phyloP scores from a whole-genome alignment of 2,329 filamentous ascomycete genomes.

The Pestalotiopsis sp. region DNA sequence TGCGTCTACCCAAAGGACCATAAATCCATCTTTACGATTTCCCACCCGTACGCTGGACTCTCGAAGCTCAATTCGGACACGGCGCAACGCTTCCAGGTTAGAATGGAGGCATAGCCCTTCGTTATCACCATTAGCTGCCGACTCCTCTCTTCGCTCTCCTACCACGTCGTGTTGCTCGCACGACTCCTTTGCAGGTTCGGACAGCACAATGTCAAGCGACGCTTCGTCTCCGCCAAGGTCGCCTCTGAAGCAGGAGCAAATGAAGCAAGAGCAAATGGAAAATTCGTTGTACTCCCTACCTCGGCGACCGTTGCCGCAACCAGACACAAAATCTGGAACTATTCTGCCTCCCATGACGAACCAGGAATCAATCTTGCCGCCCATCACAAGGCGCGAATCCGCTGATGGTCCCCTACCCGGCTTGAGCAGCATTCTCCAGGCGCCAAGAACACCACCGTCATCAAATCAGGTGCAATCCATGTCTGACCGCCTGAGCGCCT shows the following conservation, averaged over 20 bases:
- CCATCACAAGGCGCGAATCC: background rate
- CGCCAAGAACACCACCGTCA: background rate
- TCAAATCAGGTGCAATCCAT: background rate
- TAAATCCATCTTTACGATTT: background rate
- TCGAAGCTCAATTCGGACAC: background rate
- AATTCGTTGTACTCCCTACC: background rate
- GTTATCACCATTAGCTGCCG: background rate
- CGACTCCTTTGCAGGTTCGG: slow-evolving; percentile 15
- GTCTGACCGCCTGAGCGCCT: background rate
- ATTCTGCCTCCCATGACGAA: background rate
- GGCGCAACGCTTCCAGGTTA: background rate
- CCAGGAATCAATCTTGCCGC: background rate
- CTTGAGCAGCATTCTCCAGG: slow-evolving; percentile 2
- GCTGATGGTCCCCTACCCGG: background rate
- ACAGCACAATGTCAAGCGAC: slow-evolving; percentile 16
- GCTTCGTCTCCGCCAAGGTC: slow-evolving; percentile 21
- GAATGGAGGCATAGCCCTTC: slow-evolving; percentile 5
- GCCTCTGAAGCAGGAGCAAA: slow-evolving; percentile 16
- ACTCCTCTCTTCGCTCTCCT: slow-evolving; percentile 16
- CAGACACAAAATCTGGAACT: background rate
- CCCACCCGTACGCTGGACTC: background rate
- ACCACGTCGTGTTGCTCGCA: slow-evolving; percentile 19
- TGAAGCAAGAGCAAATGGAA: slow-evolving; percentile 10
- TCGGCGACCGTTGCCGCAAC: background rate
- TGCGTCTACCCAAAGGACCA: background rate